phyloP scores from a whole-genome alignment of 129 eudicot species.

The Pittosporum tobira region DNA sequence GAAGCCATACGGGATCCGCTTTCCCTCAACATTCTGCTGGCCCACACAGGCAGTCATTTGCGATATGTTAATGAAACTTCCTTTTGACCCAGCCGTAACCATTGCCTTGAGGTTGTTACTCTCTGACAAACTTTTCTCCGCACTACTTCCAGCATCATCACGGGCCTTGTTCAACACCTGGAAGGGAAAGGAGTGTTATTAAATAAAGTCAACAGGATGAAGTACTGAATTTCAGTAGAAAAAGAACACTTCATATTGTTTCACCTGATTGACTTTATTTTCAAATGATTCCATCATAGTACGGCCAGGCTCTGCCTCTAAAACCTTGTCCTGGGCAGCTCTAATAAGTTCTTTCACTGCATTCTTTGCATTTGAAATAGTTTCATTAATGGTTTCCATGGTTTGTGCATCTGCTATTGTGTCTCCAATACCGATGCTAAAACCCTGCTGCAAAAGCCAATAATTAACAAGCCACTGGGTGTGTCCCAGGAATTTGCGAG shows the following conservation, averaged over 20 bases:
- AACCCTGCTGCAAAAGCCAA: slow-evolving; percentile 94
- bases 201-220: slow-evolving; percentile 12
- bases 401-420: slow-evolving; percentile 97
- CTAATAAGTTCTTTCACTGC: slow-evolving; percentile 87
- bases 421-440: slow-evolving; percentile 98
- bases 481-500: slow-evolving; percentile 97
- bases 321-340: slow-evolving; percentile 66
- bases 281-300: slow-evolving; percentile 98
- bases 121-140: slow-evolving; percentile 89
- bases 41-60: slow-evolving; percentile 99
- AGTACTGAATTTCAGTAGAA: not conserved
- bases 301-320: slow-evolving; percentile 98
- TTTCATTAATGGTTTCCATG: slow-evolving; percentile 91
- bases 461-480: slow-evolving; percentile 99
- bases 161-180: slow-evolving; percentile 98
- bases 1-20: slow-evolving; percentile 89
- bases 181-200: slow-evolving; percentile 3
- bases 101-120: slow-evolving; percentile 95
- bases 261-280: slow-evolving; percentile 93
- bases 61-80: slow-evolving; percentile 93
- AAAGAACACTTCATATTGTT: not conserved
- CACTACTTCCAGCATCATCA: slow-evolving; percentile 99
- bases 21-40: slow-evolving; percentile 98
- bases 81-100: slow-evolving; percentile 99
- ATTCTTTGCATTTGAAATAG: slow-evolving; percentile 78